Percentiles rank a stretch among this genome's conserved stretches.
Evolutionary conservation across 805 yeast species (phyloP).

Genomic region (Kodamaea kakaduensis): DNA sequence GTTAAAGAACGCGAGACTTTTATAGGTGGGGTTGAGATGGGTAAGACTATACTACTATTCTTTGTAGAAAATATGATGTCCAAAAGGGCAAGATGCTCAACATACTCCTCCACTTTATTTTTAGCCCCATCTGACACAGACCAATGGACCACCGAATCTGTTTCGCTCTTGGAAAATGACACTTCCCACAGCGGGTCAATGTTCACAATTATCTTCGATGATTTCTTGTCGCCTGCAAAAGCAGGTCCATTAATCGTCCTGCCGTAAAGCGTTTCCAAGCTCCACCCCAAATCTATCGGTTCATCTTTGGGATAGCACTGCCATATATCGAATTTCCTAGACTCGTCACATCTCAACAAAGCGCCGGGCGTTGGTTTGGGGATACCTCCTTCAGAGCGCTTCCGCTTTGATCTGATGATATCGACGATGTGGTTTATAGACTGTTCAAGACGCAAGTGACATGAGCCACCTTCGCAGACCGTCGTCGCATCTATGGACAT

Average conservation of each 20-base stretch:
- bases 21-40: conserved; percentile 54
- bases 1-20: conserved; percentile 80
- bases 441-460: conserved; percentile 57
- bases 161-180: conserved; percentile 18
- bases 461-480: conserved; percentile 37
- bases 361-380: conserved; percentile 76
- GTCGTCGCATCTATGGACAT: conserved; percentile 81
- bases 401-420: conserved; percentile 61
- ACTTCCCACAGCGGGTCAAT: conserved; percentile 48
- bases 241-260: conserved; percentile 61
- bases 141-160: conserved; percentile 11
- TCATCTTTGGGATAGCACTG: conserved; percentile 78
- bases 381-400: conserved; percentile 57
- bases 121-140: conserved; percentile 5
- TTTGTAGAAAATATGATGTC: conserved; percentile 42
- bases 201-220: conserved; percentile 44
- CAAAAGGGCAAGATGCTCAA: conserved; percentile 19
- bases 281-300: conserved; percentile 44
- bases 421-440: conserved; percentile 70
- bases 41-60: conserved; percentile 42
- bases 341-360: conserved; percentile 66
- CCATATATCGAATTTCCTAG: conserved; percentile 54
- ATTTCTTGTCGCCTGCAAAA: conserved; percentile 41
- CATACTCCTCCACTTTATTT: conserved; percentile 10
- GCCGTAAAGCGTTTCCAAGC: conserved; percentile 67